phyloP scores from a whole-genome alignment of 2,329 filamentous ascomycete species.

The Epichloe aotearoae region DNA sequence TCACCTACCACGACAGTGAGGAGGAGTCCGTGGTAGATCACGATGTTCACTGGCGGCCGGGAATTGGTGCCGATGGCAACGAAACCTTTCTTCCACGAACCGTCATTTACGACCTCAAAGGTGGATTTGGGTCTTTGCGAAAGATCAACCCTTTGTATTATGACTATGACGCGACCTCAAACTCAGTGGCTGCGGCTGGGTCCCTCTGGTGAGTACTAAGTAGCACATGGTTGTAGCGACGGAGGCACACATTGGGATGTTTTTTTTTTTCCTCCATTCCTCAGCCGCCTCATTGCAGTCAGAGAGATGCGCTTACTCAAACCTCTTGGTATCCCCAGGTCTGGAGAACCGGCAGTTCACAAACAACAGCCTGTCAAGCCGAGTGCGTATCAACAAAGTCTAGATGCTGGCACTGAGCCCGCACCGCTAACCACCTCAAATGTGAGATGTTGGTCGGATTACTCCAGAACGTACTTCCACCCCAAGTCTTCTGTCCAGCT shows the following conservation, averaged over 20 bases:
- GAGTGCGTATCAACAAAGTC: conserved; percentile 64
- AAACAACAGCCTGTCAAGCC: conserved; percentile 52
- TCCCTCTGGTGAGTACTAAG: conserved; percentile 22
- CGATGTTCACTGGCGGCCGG: conserved; percentile 73
- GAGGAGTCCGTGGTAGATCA: conserved; percentile 25
- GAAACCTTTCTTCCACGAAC: conserved; percentile 90
- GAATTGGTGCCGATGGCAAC: conserved; percentile 65
- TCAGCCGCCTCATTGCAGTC: too few species aligned
- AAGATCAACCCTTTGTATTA: conserved; percentile 91
- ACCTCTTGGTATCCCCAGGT: conserved; percentile 29
- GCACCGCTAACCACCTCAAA: conserved; percentile 52
- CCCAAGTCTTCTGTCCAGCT: conserved; percentile 78
- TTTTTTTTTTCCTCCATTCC: too few species aligned
- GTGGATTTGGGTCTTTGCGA: conserved; percentile 75
- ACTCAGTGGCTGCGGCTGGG: conserved; percentile 15
- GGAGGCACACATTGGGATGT: neutral
- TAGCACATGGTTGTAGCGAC: neutral
- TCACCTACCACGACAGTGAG: conserved; percentile 58
- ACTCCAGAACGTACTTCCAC: conserved; percentile 83
- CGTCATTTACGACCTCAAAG: conserved; percentile 89
- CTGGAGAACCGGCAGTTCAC: conserved; percentile 54
- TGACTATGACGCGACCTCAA: conserved; percentile 51
- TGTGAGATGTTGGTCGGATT: conserved; percentile 96
- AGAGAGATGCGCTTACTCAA: neutral
- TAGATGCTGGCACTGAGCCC: conserved; percentile 59